A percentile compares a stretch with the other conserved stretches of the same genome.
Conservation (phyloP, 2,329 filamentous ascomycete species). For the Phialophora verrucosa region DNA sequence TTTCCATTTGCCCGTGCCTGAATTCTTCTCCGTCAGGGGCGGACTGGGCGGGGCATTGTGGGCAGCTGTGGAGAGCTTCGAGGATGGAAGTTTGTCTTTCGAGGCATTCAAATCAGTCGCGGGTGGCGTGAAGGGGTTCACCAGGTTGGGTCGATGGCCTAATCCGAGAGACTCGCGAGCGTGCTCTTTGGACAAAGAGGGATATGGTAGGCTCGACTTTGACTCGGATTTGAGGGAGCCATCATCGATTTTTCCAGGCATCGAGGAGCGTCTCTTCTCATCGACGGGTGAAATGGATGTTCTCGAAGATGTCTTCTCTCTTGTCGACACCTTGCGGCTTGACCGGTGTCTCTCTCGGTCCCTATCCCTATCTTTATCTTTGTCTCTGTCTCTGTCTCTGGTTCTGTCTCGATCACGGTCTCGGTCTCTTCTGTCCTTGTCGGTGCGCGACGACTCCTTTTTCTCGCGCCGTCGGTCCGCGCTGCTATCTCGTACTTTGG, state of each 20-base stretch:
- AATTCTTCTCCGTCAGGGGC: slow-evolving; percentile 53
- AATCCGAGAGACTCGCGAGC: slow-evolving; percentile 83
- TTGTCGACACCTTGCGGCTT: slow-evolving; percentile 34
- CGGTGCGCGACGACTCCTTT: slow-evolving; percentile 34
- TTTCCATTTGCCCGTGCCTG: slow-evolving; percentile 47
- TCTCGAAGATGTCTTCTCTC: slow-evolving; percentile 36
- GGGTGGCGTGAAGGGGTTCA: slow-evolving; percentile 68
- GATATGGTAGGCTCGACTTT: slow-evolving; percentile 70
- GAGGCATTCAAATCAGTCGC: slow-evolving; percentile 69
- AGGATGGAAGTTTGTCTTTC: slow-evolving; percentile 47
- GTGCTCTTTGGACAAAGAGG: slow-evolving; percentile 84
- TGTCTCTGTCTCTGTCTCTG: slow-evolving; percentile 30
- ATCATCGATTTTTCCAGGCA: slow-evolving; percentile 39
- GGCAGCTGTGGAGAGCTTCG: slow-evolving; percentile 32
- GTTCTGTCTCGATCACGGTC: slow-evolving; percentile 30
- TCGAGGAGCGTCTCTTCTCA: slow-evolving; percentile 41
- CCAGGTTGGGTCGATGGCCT: slow-evolving; percentile 52
- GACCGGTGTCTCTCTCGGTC: slow-evolving; percentile 34
- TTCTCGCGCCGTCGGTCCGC: slow-evolving; percentile 36
- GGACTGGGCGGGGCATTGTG: slow-evolving; percentile 54
- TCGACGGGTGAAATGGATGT: slow-evolving; percentile 40
- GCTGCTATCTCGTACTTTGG: slow-evolving; percentile 38
- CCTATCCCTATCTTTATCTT: slow-evolving; percentile 28
- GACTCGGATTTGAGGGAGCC: slow-evolving; percentile 43
- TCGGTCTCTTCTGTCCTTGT: slow-evolving; percentile 36